Base-by-base conservation (phyloP, 148 eudicot species). In the Rheum nobile region DNA sequence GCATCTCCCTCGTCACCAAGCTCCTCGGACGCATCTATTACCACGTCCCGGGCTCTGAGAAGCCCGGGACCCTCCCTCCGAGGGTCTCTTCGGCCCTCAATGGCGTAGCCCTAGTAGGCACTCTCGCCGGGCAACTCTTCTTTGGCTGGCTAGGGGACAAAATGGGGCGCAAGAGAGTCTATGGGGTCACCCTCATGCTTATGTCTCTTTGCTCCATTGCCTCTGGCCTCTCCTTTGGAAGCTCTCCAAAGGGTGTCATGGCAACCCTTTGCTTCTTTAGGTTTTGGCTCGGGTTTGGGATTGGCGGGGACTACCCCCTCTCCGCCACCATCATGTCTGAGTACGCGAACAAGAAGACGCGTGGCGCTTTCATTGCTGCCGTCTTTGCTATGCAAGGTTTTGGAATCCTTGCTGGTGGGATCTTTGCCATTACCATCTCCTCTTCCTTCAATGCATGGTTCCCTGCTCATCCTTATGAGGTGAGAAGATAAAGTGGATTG, bases 71-170 rank as follows among this genome's bases (percentile, higher is more conserved):
- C 0, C 74, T 88, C 41, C 92, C 92, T 0, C 88, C 89, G n/a
- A 74, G 75, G 39, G 77, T 79, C 32, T 68, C 89, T 0, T 80
- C 92, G 17, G 86, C 86, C 0, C 83, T 88, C 29, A 86, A 82
- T 39, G 88, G 92, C 0, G 89, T 88, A 1, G 92, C 89, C 12
- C 76, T 88, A 0, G 82, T 85, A 3, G 92, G 92, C 11, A 84
- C 89, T 9, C 80, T 88, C 6, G 79, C 79, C 4, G 91, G 91
- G 54, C 91, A 88, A 79, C 87, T 88, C 71, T 88, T 88, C 72
- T 88, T 88, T 50, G 89, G 92, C 67, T 86, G 89, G 92, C 86
- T 88, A 13, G 92, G 89, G 29, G 92, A 88, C 77, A 88, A 88
- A 79, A 37, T 86, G 73, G 92, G 89, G 69, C 82, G 92, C 8